phyloP scores from a whole-genome alignment of 805 yeast species.

The Starmerella powellii region DNA sequence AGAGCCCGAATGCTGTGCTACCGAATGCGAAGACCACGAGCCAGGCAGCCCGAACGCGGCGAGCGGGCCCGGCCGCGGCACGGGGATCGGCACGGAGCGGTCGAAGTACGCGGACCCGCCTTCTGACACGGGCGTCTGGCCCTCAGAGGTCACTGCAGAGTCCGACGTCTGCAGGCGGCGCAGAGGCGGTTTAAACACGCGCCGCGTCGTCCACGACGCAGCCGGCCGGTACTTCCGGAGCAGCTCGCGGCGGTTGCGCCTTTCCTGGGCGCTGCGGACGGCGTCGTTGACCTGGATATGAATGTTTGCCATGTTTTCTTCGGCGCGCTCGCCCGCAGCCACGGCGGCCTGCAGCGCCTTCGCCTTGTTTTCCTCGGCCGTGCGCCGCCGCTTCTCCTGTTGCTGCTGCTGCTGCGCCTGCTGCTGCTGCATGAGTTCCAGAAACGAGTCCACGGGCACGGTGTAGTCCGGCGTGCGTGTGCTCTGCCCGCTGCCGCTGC shows the following conservation, averaged over 20 bases:
- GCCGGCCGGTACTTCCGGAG: slow-evolving; percentile 17
- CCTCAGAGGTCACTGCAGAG: neutral
- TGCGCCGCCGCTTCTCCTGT: neutral
- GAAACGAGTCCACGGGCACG: neutral
- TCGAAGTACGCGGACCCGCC: no score
- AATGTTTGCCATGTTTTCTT: slow-evolving; percentile 16
- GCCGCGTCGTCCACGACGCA: slow-evolving; percentile 19
- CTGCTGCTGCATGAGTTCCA: slow-evolving; percentile 1
- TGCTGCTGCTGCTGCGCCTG: slow-evolving; percentile 1
- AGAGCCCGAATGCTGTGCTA: no score
- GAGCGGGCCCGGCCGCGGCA: no score
- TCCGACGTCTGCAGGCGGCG: slow-evolving; percentile 2
- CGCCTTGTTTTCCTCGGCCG: slow-evolving; percentile 7
- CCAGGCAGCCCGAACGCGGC: no score
- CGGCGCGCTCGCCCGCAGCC: slow-evolving; percentile 19
- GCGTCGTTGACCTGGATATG: slow-evolving; percentile 16
- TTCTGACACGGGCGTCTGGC: no score
- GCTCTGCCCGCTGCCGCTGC: neutral
- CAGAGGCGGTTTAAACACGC: slow-evolving; percentile 4
- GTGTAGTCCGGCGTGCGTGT: neutral
- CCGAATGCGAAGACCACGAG: no score
- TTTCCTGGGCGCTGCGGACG: slow-evolving; percentile 4
- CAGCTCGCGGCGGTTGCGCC: slow-evolving; percentile 3
- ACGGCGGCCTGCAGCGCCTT: slow-evolving; percentile 20
- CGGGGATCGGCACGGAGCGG: no score